These are phyloP conservation scores for Ogataea thermomethanolica DNA, from an alignment of 805 yeast genomes.

Conservation along the genomic window DNA sequence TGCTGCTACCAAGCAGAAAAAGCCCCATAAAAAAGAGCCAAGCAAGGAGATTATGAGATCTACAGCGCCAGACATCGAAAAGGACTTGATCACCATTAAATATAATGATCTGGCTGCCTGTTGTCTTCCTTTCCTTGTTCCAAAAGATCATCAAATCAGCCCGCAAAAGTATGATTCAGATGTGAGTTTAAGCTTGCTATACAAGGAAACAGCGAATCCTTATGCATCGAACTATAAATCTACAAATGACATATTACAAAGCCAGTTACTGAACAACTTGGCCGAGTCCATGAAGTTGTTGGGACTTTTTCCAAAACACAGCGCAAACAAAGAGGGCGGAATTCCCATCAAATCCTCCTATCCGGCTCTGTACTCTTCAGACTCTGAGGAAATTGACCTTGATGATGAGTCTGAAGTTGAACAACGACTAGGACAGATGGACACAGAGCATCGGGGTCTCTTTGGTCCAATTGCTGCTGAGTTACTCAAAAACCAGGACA, in stretches of 20 bases:
- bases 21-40: conserved; percentile 5
- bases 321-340: background rate
- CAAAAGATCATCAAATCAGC: conserved; percentile 14
- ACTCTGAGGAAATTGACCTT: conserved; percentile 8
- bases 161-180: conserved; percentile 10
- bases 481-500: conserved; percentile 6
- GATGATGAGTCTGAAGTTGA: conserved; percentile 15
- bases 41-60: background rate
- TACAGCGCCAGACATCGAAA: background rate
- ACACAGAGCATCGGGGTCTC: conserved; percentile 8
- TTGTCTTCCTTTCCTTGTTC: conserved; percentile 24
- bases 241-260: conserved; percentile 8
- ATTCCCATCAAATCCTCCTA: conserved; percentile 1
- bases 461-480: conserved; percentile 4
- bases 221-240: conserved; percentile 2
- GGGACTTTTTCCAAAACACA: conserved; percentile 8
- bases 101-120: conserved; percentile 20
- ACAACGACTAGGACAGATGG: conserved; percentile 8
- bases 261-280: conserved; percentile 10
- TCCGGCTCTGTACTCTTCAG: conserved; percentile 10
- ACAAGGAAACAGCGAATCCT: conserved; percentile 12
- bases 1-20: conserved; percentile 2
- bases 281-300: conserved; percentile 13
- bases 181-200: conserved; percentile 9
- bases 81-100: conserved; percentile 3